Conservation (phyloP, 345 rosid genomes). For the Noccaea bulbosa region DNA sequence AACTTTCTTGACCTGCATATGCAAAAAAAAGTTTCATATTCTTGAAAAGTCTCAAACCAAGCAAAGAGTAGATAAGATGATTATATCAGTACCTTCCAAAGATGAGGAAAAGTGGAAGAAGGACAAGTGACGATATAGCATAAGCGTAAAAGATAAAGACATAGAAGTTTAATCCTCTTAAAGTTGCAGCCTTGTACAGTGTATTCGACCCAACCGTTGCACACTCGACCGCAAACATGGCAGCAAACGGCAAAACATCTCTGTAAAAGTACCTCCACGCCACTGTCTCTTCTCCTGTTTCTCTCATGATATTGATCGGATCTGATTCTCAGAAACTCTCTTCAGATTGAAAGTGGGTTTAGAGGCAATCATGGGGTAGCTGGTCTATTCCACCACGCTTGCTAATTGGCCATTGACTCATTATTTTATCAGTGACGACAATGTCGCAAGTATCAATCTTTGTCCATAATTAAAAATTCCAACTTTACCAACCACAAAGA, state of each 20-base stretch:
- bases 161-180: conserved; percentile 57
- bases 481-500: conserved; percentile 8
- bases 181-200: conserved; percentile 50
- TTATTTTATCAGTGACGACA: neutral
- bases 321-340: neutral
- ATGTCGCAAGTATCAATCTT: neutral
- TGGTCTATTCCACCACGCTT: conserved; percentile 9
- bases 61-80: neutral
- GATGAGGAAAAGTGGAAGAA: conserved; percentile 45
- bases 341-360: neutral
- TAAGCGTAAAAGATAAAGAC: conserved; percentile 57
- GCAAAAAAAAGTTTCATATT: neutral
- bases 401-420: neutral
- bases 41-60: neutral
- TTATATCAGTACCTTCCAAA: conserved; percentile 33
- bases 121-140: conserved; percentile 49
- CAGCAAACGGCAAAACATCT: conserved; percentile 46
- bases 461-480: neutral
- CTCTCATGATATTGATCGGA: conserved; percentile 9
- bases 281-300: neutral
- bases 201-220: conserved; percentile 50
- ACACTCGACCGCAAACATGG: conserved; percentile 54
- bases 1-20: conserved; percentile 33
- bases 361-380: neutral
- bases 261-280: conserved; percentile 29